A percentile compares a stretch with the other conserved stretches of the same genome.
Evolutionary conservation across 1,284 basidiomycete species (phyloP).

Genomic region (Ustilago esculenta): DNA sequence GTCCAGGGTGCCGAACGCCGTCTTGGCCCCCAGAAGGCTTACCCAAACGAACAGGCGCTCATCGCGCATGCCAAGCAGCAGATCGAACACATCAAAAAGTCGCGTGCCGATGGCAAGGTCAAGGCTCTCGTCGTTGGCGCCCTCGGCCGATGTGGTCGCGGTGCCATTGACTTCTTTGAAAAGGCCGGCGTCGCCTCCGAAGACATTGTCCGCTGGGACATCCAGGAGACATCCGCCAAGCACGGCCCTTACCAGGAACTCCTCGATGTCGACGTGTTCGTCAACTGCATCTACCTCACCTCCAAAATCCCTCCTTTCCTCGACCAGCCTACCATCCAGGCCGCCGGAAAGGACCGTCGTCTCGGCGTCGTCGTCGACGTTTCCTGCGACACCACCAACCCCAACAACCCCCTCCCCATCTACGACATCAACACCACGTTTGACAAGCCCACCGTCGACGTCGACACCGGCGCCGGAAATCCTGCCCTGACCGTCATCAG

Average conservation of each 20-base stretch:
- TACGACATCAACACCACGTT: slow-evolving; percentile 97
- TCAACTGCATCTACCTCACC: slow-evolving; percentile 99
- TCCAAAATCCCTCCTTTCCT: slow-evolving; percentile 89
- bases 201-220: slow-evolving; percentile 97
- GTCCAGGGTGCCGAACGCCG: slow-evolving; percentile 36
- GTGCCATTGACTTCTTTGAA: slow-evolving; percentile 91
- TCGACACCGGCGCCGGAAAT: slow-evolving; percentile 67
- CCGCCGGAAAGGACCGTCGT: slow-evolving; percentile 77
- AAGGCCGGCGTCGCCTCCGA: slow-evolving; percentile 83
- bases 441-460: slow-evolving; percentile 88
- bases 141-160: slow-evolving; percentile 92
- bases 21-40: slow-evolving; percentile 79
- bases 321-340: slow-evolving; percentile 77
- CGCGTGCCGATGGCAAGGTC: slow-evolving; percentile 73
- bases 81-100: slow-evolving; percentile 72
- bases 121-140: slow-evolving; percentile 96
- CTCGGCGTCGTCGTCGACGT: slow-evolving; percentile 93
- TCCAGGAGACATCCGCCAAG: slow-evolving; percentile 89
- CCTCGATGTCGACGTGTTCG: slow-evolving; percentile 94
- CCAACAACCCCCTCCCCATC: slow-evolving; percentile 96
- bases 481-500: slow-evolving; percentile 82
- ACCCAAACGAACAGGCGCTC: slow-evolving; percentile 71
- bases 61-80: slow-evolving; percentile 69
- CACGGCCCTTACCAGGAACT: slow-evolving; percentile 97
- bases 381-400: slow-evolving; percentile 99